Percentiles rank a stretch among this genome's conserved stretches.
Evolutionary conservation across 495 filamentous ascomycete genomes (phyloP).

Genomic region (Xylaria nigripes): DNA sequence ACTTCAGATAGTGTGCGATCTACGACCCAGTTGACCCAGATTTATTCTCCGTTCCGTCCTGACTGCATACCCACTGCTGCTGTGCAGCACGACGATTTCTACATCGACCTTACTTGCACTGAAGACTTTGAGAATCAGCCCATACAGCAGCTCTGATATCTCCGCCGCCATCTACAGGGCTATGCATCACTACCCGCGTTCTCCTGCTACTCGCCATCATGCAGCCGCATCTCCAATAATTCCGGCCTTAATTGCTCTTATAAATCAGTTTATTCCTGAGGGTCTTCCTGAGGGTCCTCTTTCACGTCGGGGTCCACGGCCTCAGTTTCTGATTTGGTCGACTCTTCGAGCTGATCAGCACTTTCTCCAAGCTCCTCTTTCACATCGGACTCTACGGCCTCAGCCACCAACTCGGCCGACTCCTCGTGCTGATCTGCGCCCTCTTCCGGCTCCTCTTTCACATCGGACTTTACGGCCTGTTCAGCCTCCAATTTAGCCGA

Average conservation of each 20-base stretch:
- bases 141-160: background rate
- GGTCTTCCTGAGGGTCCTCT: background rate
- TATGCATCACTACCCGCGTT: background rate
- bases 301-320: background rate
- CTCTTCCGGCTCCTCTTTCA: background rate
- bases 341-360: background rate
- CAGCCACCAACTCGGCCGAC: too few relatives aligned
- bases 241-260: background rate
- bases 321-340: slow-evolving; percentile 1
- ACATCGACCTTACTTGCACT: too few relatives aligned
- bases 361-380: slow-evolving; percentile 17
- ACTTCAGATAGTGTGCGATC: too few relatives aligned
- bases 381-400: slow-evolving; percentile 18
- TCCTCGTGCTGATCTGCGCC: too few relatives aligned
- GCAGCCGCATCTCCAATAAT: too few relatives aligned
- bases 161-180: slow-evolving; percentile 1
- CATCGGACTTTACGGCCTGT: slow-evolving; percentile 6
- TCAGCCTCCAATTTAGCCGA: slow-evolving; percentile 26
- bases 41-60: too few relatives aligned
- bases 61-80: too few relatives aligned
- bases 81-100: too few relatives aligned
- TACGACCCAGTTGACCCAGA: too few relatives aligned
- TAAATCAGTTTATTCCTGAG: background rate
- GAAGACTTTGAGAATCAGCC: background rate
- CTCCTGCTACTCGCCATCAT: too few relatives aligned